A percentile compares a stretch with the other conserved stretches of the same genome.
Evolutionary conservation across 352 stramenopile species (phyloP).

Genomic region (Phytophthora multivora): DNA sequence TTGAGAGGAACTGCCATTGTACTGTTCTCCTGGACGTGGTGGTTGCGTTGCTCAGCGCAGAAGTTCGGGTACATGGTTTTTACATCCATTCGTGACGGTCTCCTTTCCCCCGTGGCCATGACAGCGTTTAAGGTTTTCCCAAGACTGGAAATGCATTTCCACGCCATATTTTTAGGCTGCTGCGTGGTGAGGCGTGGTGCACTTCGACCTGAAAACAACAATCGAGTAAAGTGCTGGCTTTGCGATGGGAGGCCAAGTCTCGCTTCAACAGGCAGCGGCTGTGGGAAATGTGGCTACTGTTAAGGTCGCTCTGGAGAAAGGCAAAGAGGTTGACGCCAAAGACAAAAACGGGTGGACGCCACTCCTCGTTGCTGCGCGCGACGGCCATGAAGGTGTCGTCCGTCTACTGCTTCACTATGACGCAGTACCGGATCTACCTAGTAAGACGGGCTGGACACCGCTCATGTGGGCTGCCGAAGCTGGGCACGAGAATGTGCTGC

Average conservation of each 20-base stretch:
- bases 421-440: not conserved
- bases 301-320: slow-evolving; percentile 1
- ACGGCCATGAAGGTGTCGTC: not conserved
- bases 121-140: not conserved
- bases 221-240: no score
- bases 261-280: not conserved
- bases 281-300: not conserved
- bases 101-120: slow-evolving; percentile 12
- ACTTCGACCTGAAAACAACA: no score
- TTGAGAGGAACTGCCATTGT: slow-evolving; percentile 25
- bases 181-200: no score
- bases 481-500: not conserved
- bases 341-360: slow-evolving; percentile 5
- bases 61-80: slow-evolving; percentile 63
- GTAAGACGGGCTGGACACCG: slow-evolving; percentile 8
- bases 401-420: slow-evolving; percentile 8
- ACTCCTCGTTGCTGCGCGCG: not conserved
- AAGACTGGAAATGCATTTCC: not conserved
- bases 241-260: not conserved
- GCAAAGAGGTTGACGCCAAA: slow-evolving; percentile 2
- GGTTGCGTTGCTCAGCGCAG: slow-evolving; percentile 52
- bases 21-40: slow-evolving; percentile 34
- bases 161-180: slow-evolving; percentile 1
- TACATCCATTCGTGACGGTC: slow-evolving; percentile 25
- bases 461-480: slow-evolving; percentile 10